These are phyloP conservation scores for Aspergillus sclerotialis DNA, from an alignment of 2,329 filamentous ascomycete genomes.

Conservation along the genomic window DNA sequence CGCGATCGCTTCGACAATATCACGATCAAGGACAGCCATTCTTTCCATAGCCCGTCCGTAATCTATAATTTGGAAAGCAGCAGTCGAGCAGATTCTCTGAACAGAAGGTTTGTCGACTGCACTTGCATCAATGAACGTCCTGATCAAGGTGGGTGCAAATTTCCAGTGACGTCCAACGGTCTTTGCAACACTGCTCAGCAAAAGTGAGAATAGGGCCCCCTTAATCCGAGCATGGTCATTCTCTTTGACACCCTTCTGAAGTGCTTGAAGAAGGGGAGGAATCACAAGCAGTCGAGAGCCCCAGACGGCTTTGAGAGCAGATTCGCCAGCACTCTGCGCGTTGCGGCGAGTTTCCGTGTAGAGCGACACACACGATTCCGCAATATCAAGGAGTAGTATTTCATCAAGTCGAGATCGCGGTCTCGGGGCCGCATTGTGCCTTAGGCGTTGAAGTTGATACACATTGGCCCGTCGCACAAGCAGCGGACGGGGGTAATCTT, in stretches of 20 bases:
- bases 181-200: slow-evolving; percentile 83
- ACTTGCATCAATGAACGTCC: slow-evolving; percentile 81
- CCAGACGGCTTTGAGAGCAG: slow-evolving; percentile 83
- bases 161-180: slow-evolving; percentile 90
- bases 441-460: slow-evolving; percentile 88
- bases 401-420: slow-evolving; percentile 89
- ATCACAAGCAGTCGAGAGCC: slow-evolving; percentile 85
- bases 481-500: slow-evolving; percentile 87
- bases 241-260: slow-evolving; percentile 69
- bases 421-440: slow-evolving; percentile 84
- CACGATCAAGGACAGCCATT: slow-evolving; percentile 72
- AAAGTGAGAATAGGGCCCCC: slow-evolving; percentile 81
- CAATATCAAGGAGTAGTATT: slow-evolving; percentile 73
- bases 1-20: slow-evolving; percentile 63
- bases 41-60: slow-evolving; percentile 84
- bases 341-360: slow-evolving; percentile 96
- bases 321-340: slow-evolving; percentile 86
- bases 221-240: slow-evolving; percentile 90
- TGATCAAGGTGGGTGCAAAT: slow-evolving; percentile 83
- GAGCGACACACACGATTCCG: slow-evolving; percentile 78
- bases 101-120: slow-evolving; percentile 91
- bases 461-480: slow-evolving; percentile 87
- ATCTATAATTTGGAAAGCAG: slow-evolving; percentile 79
- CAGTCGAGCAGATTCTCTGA: slow-evolving; percentile 75
- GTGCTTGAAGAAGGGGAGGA: slow-evolving; percentile 70